Evolutionary conservation across 2,329 filamentous ascomycete genomes (phyloP).

Genomic region (Claviceps sp.): DNA sequence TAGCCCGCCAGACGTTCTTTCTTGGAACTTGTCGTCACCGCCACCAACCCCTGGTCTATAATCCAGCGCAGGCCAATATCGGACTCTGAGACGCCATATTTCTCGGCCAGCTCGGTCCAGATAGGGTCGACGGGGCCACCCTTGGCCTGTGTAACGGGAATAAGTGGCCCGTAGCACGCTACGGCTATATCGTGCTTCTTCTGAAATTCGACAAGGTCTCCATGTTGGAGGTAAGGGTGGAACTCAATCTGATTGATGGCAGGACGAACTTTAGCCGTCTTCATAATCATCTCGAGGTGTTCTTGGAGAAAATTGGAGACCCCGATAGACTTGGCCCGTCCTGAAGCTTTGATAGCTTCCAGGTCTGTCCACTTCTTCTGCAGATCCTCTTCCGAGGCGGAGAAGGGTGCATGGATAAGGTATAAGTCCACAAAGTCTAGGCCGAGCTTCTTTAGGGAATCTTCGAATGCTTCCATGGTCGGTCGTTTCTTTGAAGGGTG

Average conservation of each 20-base stretch:
- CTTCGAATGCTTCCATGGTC: constrained; percentile 37
- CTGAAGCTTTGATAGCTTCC: constrained; percentile 52
- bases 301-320: constrained; percentile 58
- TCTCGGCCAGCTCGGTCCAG: constrained; percentile 37
- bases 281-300: constrained; percentile 41
- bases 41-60: constrained; percentile 45
- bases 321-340: constrained; percentile 56
- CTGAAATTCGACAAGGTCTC: constrained; percentile 42
- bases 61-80: constrained; percentile 47
- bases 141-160: constrained; percentile 30
- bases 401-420: constrained; percentile 46
- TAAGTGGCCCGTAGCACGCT: constrained; percentile 42
- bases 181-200: constrained; percentile 42
- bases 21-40: constrained; percentile 46
- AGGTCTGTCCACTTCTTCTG: constrained; percentile 46
- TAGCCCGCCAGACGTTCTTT: constrained; percentile 44
- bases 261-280: constrained; percentile 48
- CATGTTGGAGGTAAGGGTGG: constrained; percentile 62
- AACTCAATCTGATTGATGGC: constrained; percentile 72
- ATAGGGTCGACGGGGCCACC: constrained; percentile 39
- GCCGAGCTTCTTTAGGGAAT: constrained; percentile 50
- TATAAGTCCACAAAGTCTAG: constrained; percentile 63
- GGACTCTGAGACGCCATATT: constrained; percentile 43
- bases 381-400: constrained; percentile 34
- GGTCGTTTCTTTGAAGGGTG: constrained; percentile 25